Evolutionary conservation across 305 asterid genomes (phyloP).

Genomic region (Fraxinus latifolia): DNA sequence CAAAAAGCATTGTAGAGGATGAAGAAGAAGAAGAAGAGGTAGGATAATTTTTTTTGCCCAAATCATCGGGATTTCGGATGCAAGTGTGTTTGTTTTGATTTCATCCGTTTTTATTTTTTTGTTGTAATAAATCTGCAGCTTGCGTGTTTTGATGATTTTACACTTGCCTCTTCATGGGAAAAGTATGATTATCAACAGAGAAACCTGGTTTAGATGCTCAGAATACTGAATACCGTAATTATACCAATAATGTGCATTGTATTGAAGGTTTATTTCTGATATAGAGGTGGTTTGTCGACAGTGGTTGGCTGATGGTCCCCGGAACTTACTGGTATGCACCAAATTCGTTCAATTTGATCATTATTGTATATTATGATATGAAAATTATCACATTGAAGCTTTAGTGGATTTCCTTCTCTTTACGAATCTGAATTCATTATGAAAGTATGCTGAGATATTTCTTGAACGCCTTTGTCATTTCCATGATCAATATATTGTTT

Average conservation of each 20-base stretch:
- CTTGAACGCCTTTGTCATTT: slow-evolving; percentile 10
- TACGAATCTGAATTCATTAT: not conserved
- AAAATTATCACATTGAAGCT: not conserved
- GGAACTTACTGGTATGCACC: slow-evolving; percentile 67
- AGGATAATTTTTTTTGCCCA: slow-evolving; percentile 3
- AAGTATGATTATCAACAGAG: slow-evolving; percentile 37
- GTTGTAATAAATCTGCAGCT: slow-evolving; percentile 43
- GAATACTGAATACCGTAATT: slow-evolving; percentile 18
- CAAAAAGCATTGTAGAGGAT: slow-evolving; percentile 33
- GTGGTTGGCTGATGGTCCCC: slow-evolving; percentile 84
- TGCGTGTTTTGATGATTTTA: slow-evolving; percentile 85
- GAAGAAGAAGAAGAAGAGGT: slow-evolving; percentile 39
- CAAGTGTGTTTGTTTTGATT: not conserved
- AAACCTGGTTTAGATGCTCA: not conserved
- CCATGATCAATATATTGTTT: slow-evolving; percentile 13
- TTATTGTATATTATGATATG: not conserved
- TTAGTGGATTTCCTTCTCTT: slow-evolving; percentile 8
- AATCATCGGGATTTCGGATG: not conserved
- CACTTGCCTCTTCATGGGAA: slow-evolving; percentile 91
- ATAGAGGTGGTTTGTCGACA: slow-evolving; percentile 92
- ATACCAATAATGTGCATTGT: slow-evolving; percentile 13
- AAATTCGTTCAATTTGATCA: slow-evolving; percentile 15
- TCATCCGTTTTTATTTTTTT: not conserved
- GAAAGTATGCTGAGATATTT: slow-evolving; percentile 4
- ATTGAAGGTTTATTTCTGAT: slow-evolving; percentile 76